These are phyloP conservation scores for Pseudogymnoascus sp. DNA, from an alignment of 2,329 filamentous ascomycete genomes.

Conservation along the genomic window DNA sequence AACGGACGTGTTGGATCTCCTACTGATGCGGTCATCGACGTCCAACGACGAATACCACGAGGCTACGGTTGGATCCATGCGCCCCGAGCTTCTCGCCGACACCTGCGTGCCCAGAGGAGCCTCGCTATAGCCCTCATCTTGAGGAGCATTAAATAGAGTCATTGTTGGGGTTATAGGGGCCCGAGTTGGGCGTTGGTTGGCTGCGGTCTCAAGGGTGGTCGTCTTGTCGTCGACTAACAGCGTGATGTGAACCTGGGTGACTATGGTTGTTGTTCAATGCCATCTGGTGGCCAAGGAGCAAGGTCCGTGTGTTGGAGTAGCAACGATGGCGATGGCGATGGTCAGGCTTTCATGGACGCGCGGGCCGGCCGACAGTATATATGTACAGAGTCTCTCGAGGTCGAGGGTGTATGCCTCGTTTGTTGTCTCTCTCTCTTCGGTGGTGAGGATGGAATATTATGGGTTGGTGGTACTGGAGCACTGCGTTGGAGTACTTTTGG, in stretches of 20 bases:
- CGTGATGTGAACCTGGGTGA: background rate
- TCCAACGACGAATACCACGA: slow-evolving; percentile 1
- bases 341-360: background rate
- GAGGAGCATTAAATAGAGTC: slow-evolving; percentile 17
- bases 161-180: background rate
- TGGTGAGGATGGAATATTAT: slow-evolving; percentile 1
- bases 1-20: background rate
- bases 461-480: background rate
- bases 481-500: background rate
- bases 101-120: slow-evolving; percentile 20
- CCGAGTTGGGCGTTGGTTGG: background rate
- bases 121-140: slow-evolving; percentile 30
- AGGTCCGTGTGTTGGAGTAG: background rate
- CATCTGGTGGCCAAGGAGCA: background rate
- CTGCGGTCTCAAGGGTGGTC: background rate
- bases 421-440: background rate
- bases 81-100: background rate
- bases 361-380: background rate
- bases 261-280: background rate
- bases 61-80: background rate
- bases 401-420: background rate
- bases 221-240: background rate
- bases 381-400: background rate
- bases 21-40: slow-evolving; percentile 8
- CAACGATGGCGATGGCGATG: background rate